Evolutionary conservation across 495 filamentous ascomycete genomes (phyloP).

Genomic region (Podospora comata): DNA sequence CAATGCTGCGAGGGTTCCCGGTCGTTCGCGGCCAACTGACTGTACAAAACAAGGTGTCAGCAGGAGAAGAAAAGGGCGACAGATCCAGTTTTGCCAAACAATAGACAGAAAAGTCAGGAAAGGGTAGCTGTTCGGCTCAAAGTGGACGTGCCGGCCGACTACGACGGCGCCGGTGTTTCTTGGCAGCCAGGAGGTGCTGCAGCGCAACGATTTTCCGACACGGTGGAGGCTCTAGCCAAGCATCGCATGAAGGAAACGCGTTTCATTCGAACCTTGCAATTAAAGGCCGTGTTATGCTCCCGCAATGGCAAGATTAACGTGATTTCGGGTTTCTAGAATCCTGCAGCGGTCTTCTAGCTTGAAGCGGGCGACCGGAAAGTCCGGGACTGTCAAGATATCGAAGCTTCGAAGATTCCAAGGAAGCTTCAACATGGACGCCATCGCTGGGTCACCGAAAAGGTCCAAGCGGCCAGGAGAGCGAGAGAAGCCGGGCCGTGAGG

Average conservation of each 20-base stretch:
- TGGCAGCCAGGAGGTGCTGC: constrained; percentile 23
- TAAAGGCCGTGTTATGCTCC: constrained; percentile 49
- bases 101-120: neutral
- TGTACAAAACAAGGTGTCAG: constrained; percentile 4
- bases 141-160: constrained; percentile 5
- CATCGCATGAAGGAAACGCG: constrained; percentile 48
- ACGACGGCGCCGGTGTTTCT: constrained; percentile 19
- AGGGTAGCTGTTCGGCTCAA: constrained; percentile 9
- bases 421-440: constrained; percentile 4
- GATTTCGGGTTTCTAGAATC: constrained; percentile 47
- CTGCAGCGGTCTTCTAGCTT: constrained; percentile 41
- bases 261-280: constrained; percentile 50
- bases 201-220: constrained; percentile 15
- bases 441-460: neutral
- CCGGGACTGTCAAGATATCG: constrained; percentile 7
- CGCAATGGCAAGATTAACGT: constrained; percentile 36
- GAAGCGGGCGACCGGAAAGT: constrained; percentile 6
- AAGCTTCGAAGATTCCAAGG: neutral
- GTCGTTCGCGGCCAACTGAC: neutral
- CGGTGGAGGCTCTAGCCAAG: constrained; percentile 31
- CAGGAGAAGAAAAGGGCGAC: neutral
- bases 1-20: constrained; percentile 36
- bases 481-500: neutral
- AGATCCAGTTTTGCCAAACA: neutral
- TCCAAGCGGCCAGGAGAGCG: neutral